A percentile compares a stretch with the other conserved stretches of the same genome.
phyloP scores from a whole-genome alignment of 1,284 basidiomycete genomes.

The Blastosporella zonata region DNA sequence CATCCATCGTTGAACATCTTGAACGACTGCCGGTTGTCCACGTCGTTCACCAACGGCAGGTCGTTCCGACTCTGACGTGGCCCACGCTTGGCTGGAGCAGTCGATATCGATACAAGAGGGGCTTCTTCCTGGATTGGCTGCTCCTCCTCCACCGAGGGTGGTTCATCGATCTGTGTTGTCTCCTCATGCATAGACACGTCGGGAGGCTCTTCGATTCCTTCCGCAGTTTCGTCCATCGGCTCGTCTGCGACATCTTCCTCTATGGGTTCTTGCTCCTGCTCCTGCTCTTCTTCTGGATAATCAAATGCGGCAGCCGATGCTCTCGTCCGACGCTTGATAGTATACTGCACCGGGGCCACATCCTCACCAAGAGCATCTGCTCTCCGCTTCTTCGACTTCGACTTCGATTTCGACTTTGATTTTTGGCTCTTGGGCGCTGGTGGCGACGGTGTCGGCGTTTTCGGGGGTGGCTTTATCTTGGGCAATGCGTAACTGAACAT shows the following conservation, averaged over 20 bases:
- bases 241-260: background rate
- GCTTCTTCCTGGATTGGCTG: no score
- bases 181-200: conserved; percentile 4
- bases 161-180: background rate
- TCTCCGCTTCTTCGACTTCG: conserved; percentile 22
- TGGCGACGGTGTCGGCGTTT: conserved; percentile 33
- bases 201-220: background rate
- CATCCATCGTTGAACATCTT: conserved; percentile 84
- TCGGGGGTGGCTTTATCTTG: conserved; percentile 49
- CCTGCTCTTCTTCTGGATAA: no score
- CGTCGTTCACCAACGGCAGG: conserved; percentile 59
- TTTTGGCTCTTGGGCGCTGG: conserved; percentile 37
- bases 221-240: background rate
- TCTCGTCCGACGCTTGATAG: background rate
- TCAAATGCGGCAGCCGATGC: background rate
- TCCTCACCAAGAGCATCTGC: conserved; percentile 2
- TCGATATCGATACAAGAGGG: background rate
- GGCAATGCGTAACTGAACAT: conserved; percentile 69
- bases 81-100: conserved; percentile 12
- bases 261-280: background rate
- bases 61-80: conserved; percentile 29
- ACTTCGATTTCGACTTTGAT: no score
- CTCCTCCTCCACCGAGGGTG: background rate
- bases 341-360: background rate
- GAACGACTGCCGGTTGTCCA: conserved; percentile 77